Evolutionary conservation across 129 eudicot species (phyloP).

Genomic region (Oenanthe sinensis): DNA sequence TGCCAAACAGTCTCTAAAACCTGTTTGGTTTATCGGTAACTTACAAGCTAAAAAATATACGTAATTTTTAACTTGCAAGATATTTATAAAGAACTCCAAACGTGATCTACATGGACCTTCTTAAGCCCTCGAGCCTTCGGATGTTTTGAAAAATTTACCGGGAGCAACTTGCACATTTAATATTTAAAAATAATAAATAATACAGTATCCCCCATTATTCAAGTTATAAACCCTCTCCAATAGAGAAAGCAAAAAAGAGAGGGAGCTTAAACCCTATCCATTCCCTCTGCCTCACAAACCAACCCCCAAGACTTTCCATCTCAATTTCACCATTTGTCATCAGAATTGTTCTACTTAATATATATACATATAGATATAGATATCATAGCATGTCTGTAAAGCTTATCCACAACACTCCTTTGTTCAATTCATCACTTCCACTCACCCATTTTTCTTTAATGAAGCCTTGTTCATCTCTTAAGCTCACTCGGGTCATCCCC

Average conservation of each 20-base stretch:
- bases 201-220: neutral
- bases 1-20: no score
- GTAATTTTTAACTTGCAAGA: no score
- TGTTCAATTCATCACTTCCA: slow-evolving; percentile 31
- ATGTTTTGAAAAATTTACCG: no score
- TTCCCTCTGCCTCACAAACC: slow-evolving; percentile 4
- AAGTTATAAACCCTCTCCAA: slow-evolving; percentile 1
- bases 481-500: slow-evolving; percentile 19
- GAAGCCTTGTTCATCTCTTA: slow-evolving; percentile 25
- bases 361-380: neutral
- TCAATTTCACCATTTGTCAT: neutral
- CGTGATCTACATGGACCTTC: no score
- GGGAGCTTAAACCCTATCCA: slow-evolving; percentile 10
- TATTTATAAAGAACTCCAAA: no score
- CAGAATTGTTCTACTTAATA: neutral
- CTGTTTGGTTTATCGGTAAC: no score
- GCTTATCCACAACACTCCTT: slow-evolving; percentile 32
- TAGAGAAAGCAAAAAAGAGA: neutral
- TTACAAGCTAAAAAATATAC: no score
- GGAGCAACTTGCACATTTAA: neutral
- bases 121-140: no score
- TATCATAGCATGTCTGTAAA: slow-evolving; percentile 33
- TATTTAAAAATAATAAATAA: no score
- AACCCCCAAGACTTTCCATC: neutral
- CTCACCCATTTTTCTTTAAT: slow-evolving; percentile 21